Percentiles rank a stretch among this genome's conserved stretches.
Conservation (phyloP, 495 filamentous ascomycete species). For the Daldinia bambusicola region DNA sequence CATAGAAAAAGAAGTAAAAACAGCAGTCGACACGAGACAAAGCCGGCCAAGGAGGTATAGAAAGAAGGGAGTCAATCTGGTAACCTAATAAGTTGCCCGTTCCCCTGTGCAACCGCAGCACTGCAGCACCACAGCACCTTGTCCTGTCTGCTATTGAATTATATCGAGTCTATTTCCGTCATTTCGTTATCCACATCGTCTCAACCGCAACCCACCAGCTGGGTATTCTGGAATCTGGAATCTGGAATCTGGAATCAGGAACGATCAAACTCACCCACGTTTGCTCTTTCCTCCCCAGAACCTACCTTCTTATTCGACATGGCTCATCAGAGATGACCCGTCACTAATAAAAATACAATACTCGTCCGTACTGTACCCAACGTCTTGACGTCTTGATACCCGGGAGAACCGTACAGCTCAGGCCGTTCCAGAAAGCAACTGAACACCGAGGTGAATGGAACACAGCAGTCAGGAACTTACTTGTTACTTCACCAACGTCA, state of each 20-base stretch:
- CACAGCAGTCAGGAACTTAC: slow-evolving; percentile 35
- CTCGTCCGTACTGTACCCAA: slow-evolving; percentile 18
- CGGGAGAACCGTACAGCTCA: slow-evolving; percentile 20
- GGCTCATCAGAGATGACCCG: slow-evolving; percentile 47
- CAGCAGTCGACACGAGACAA: slow-evolving; percentile 26
- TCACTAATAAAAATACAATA: slow-evolving; percentile 28
- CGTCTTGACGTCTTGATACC: slow-evolving; percentile 21
- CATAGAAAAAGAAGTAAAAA: slow-evolving; percentile 29
- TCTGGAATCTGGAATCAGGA: slow-evolving; percentile 40
- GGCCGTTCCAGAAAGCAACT: slow-evolving; percentile 27
- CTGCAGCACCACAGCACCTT: slow-evolving; percentile 32
- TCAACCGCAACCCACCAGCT: slow-evolving; percentile 28
- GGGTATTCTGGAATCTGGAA: slow-evolving; percentile 37
- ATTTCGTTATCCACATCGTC: slow-evolving; percentile 20
- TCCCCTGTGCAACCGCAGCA: slow-evolving; percentile 35
- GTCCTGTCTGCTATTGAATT: slow-evolving; percentile 23
- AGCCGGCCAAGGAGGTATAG: slow-evolving; percentile 29
- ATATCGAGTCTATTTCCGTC: slow-evolving; percentile 42
- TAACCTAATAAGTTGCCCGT: slow-evolving; percentile 32
- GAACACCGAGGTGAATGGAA: slow-evolving; percentile 32
- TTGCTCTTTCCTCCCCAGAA: slow-evolving; percentile 30
- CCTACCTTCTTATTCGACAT: slow-evolving; percentile 33
- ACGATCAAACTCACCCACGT: slow-evolving; percentile 39
- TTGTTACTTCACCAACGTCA: slow-evolving; percentile 30
- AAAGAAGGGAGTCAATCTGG: slow-evolving; percentile 12